phyloP scores from a whole-genome alignment of 1,284 basidiomycete genomes.

The Cutaneotrichosporon curvatum region DNA sequence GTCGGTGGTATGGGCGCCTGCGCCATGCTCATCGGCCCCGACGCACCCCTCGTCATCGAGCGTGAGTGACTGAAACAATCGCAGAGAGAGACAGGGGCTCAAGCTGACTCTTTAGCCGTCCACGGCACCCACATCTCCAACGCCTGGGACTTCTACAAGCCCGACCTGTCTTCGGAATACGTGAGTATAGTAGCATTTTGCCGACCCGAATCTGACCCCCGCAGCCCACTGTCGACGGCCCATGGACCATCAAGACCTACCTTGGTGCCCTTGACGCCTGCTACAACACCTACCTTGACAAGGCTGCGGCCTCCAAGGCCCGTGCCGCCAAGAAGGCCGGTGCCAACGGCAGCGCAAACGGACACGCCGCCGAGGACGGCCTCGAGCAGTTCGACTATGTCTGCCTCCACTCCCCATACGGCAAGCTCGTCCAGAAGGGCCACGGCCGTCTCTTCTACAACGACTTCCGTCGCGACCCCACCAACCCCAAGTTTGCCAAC shows the following conservation, averaged over 20 bases:
- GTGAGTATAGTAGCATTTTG: conserved; percentile 25
- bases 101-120: conserved; percentile 56
- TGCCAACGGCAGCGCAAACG: conserved; percentile 30
- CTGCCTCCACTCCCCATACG: conserved; percentile 91
- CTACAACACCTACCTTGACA: conserved; percentile 79
- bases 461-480: conserved; percentile 79
- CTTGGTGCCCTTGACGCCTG: conserved; percentile 86
- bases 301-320: conserved; percentile 57
- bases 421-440: conserved; percentile 97
- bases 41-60: conserved; percentile 90
- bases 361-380: conserved; percentile 46
- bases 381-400: conserved; percentile 79
- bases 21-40: conserved; percentile 90
- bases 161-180: conserved; percentile 58
- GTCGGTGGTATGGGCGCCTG: conserved; percentile 95
- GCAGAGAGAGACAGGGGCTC: too few species aligned
- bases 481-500: conserved; percentile 64
- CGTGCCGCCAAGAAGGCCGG: conserved; percentile 43
- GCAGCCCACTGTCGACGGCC: conserved; percentile 92
- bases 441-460: conserved; percentile 70
- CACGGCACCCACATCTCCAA: conserved; percentile 98
- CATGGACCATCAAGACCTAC: conserved; percentile 92
- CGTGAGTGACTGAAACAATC: conserved; percentile 55
- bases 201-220: conserved; percentile 5
- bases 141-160: conserved; percentile 98